Evolutionary conservation across 2,329 filamentous ascomycete genomes (phyloP).

Genomic region (Fusarium sp.): DNA sequence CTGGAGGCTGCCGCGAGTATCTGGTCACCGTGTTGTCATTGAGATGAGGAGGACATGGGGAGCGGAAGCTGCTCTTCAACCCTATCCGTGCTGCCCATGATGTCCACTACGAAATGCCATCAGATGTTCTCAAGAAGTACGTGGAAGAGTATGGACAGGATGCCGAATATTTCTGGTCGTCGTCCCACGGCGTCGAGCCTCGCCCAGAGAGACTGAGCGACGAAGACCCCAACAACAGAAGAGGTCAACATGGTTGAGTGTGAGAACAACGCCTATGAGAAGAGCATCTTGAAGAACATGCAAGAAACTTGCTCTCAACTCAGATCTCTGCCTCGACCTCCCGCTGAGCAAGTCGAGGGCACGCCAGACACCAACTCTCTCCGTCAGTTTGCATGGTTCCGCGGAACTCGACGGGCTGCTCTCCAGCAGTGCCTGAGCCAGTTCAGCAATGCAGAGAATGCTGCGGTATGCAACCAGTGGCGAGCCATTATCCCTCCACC

Average conservation of each 20-base stretch:
- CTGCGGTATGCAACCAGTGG: constrained; percentile 50
- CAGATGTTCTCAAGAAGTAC: constrained; percentile 21
- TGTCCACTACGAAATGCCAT: constrained; percentile 41
- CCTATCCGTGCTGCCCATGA: constrained; percentile 32
- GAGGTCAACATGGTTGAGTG: constrained; percentile 49
- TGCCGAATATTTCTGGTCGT: constrained; percentile 16
- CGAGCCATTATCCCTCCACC: constrained; percentile 52
- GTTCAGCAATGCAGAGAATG: constrained; percentile 54
- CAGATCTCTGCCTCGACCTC: neutral
- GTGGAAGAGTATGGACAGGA: constrained; percentile 24
- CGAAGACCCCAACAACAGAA: neutral
- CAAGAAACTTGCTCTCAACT: constrained; percentile 29
- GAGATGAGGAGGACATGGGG: constrained; percentile 11
- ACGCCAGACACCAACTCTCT: constrained; percentile 27
- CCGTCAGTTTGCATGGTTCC: constrained; percentile 49
- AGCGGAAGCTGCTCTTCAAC: constrained; percentile 30
- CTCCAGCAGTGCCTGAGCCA: constrained; percentile 57
- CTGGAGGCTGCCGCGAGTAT: constrained; percentile 44
- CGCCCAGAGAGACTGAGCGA: neutral
- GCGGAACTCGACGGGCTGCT: constrained; percentile 59
- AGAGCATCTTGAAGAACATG: constrained; percentile 46
- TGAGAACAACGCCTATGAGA: constrained; percentile 53
- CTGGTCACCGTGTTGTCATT: constrained; percentile 10
- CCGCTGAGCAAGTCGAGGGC: neutral
- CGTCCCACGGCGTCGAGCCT: neutral